Base-by-base conservation (phyloP, 192 early-diverging fungal species). In the Mortierella alpina region DNA sequence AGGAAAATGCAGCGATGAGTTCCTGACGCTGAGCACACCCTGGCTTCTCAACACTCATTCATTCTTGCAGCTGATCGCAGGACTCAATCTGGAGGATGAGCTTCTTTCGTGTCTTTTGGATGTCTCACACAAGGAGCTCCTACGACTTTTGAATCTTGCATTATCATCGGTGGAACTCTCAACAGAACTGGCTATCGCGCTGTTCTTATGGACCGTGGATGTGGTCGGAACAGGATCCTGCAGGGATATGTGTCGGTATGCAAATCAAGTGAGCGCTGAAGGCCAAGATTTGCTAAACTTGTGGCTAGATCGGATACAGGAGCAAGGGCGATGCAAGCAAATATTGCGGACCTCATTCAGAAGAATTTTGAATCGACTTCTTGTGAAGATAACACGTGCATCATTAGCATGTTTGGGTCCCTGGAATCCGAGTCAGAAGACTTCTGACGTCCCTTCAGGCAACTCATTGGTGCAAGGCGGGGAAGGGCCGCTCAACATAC, bases 1-100 rank as follows among this genome's bases (percentile, higher is more conserved):
- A 80, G 77, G 77, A 57, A 52, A 47, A 23, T 80, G 77, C 13
- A 10, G 13, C 17, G 77, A 80, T 20, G 64, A 72, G 42, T 80
- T 80, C 55, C 56, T 80, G 31, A 51, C 58, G 2, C 47, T 80
- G n/a, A 80, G 46, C 20, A 53, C 44, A 5, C 44, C 23, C 3
- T 80, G 77, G 77, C 22, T 18, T 23, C n/a, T 80, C 2, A 44
- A 22, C 4, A 72, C 70, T 1, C 60, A 63, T 39, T 15, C 47
- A 13, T 80, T 68, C 42, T 54, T 80, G 0, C 20, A 31, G 15
- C 39, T 72, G 9, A 8, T 66, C 13, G 18, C 7, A 14, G 77
- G 41, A 20, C n/a, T 80, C 7, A 48, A 40, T 2, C 51, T 80
- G 12, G 39, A 63, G 31, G 66, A 72, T 48, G 58, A 72, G 6